Evolutionary conservation across 139 green algal genomes (phyloP).

Genomic region (Medakamo hakoo): DNA sequence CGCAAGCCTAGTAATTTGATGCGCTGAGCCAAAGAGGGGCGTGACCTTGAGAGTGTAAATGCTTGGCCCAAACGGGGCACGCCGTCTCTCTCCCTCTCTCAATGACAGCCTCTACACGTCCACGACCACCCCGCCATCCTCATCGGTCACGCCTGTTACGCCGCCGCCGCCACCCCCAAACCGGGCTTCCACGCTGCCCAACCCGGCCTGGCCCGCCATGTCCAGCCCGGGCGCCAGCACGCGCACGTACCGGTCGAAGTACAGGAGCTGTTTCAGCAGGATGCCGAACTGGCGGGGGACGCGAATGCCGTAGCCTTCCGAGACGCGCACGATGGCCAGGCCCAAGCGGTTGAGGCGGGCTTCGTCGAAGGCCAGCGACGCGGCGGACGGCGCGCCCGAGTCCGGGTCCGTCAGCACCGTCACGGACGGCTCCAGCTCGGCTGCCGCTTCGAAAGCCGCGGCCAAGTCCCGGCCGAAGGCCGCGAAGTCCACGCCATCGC

Average conservation of each 20-base stretch:
- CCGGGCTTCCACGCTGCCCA: neutral
- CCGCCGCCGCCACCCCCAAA: too few relatives aligned
- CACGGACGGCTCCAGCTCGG: conserved; percentile 26
- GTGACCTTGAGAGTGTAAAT: too few relatives aligned
- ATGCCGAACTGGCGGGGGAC: conserved; percentile 91
- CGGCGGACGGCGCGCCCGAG: conserved; percentile 14
- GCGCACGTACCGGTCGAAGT: conserved; percentile 87
- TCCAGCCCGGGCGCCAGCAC: conserved; percentile 55
- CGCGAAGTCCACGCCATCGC: conserved; percentile 36
- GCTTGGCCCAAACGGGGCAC: too few relatives aligned
- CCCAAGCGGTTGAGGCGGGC: conserved; percentile 65
- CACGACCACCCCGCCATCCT: too few relatives aligned
- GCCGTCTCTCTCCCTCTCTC: too few relatives aligned
- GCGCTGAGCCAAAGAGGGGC: too few relatives aligned
- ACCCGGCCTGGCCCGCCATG: conserved; percentile 34
- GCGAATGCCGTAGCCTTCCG: conserved; percentile 72
- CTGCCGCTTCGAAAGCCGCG: conserved; percentile 34
- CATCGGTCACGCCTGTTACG: too few relatives aligned
- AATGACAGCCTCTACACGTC: too few relatives aligned
- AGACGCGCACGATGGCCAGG: conserved; percentile 64
- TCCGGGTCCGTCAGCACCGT: conserved; percentile 13
- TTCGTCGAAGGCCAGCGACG: conserved; percentile 55
- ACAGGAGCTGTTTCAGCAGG: conserved; percentile 92
- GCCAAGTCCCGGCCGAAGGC: conserved; percentile 53
- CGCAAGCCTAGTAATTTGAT: too few relatives aligned